A percentile compares a stretch with the other conserved stretches of the same genome.
Evolutionary conservation across 2,329 filamentous ascomycete genomes (phyloP).

Genomic region (Xylariaceae sp.): DNA sequence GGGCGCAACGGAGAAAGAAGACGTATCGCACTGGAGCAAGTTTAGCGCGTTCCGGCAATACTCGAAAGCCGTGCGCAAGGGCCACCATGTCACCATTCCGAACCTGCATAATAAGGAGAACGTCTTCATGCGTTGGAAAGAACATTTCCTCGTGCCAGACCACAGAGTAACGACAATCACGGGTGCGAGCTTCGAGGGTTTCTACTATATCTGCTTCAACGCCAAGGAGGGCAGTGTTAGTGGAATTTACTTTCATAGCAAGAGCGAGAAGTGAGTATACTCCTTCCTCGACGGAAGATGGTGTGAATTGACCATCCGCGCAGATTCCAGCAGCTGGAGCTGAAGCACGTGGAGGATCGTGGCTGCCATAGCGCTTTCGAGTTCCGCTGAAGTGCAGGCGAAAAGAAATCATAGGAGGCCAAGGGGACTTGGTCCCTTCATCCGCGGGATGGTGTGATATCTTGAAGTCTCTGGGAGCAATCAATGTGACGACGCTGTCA

Average conservation of each 20-base stretch:
- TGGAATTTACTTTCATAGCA: slow-evolving; percentile 96
- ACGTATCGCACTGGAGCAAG: slow-evolving; percentile 88
- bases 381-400: slow-evolving; percentile 60
- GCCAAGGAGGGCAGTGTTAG: slow-evolving; percentile 80
- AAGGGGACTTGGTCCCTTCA: too few species aligned
- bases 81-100: slow-evolving; percentile 36
- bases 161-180: slow-evolving; percentile 87
- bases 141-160: slow-evolving; percentile 94
- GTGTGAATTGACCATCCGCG: slow-evolving; percentile 11
- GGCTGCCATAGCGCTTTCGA: slow-evolving; percentile 85
- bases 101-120: slow-evolving; percentile 54
- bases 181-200: slow-evolving; percentile 95
- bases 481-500: too few species aligned
- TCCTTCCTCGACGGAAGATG: background rate
- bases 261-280: slow-evolving; percentile 83
- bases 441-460: too few species aligned
- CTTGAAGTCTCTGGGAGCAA: too few species aligned
- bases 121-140: slow-evolving; percentile 99
- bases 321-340: slow-evolving; percentile 87
- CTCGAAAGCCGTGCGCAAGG: slow-evolving; percentile 53
- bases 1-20: slow-evolving; percentile 88
- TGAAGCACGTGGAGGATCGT: slow-evolving; percentile 80
- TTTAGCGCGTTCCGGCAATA: slow-evolving; percentile 84
- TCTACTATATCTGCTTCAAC: slow-evolving; percentile 99
- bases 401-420: too few species aligned